phyloP scores from a whole-genome alignment of 352 stramenopile genomes.

The Paralagenidium karlingii region DNA sequence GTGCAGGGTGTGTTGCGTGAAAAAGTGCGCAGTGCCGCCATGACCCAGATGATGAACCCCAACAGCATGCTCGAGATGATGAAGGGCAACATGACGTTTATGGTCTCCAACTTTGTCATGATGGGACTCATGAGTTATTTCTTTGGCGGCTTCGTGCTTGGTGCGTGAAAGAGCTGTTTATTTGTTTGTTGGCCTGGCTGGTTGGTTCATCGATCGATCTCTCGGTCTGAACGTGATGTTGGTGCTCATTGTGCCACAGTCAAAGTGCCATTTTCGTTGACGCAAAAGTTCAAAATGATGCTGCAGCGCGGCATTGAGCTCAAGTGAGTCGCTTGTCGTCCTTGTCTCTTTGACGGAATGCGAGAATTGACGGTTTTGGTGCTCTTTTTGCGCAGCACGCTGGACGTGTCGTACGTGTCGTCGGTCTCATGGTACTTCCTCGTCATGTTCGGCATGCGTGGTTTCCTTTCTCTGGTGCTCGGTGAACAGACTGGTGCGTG shows the following conservation, averaged over 20 bases:
- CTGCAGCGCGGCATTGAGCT: slow-evolving; percentile 96
- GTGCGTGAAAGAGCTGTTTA: slow-evolving; percentile 14
- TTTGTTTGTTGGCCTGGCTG: background rate
- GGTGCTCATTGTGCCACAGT: slow-evolving; percentile 24
- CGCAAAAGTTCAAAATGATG: slow-evolving; percentile 96
- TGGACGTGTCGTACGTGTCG: slow-evolving; percentile 97
- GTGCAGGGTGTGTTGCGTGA: slow-evolving; percentile 73
- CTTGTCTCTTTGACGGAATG: background rate
- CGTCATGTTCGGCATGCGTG: slow-evolving; percentile 97
- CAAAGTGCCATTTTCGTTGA: slow-evolving; percentile 97
- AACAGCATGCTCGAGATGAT: slow-evolving; percentile 97
- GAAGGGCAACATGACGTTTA: slow-evolving; percentile 98
- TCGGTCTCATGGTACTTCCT: slow-evolving; percentile 98
- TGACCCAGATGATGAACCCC: slow-evolving; percentile 93
- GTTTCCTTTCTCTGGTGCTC: slow-evolving; percentile 94
- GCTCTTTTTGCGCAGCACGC: slow-evolving; percentile 39
- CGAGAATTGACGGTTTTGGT: background rate
- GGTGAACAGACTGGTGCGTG: slow-evolving; percentile 77
- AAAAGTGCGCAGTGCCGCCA: slow-evolving; percentile 83
- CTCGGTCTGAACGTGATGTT: background rate
- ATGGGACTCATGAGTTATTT: slow-evolving; percentile 99
- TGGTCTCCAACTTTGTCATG: slow-evolving; percentile 99
- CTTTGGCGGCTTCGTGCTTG: slow-evolving; percentile 95
- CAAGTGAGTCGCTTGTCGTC: slow-evolving; percentile 24
- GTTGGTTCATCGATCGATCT: background rate